Conservation (phyloP, 805 yeast species). For the Clavispora santaluciae region DNA sequence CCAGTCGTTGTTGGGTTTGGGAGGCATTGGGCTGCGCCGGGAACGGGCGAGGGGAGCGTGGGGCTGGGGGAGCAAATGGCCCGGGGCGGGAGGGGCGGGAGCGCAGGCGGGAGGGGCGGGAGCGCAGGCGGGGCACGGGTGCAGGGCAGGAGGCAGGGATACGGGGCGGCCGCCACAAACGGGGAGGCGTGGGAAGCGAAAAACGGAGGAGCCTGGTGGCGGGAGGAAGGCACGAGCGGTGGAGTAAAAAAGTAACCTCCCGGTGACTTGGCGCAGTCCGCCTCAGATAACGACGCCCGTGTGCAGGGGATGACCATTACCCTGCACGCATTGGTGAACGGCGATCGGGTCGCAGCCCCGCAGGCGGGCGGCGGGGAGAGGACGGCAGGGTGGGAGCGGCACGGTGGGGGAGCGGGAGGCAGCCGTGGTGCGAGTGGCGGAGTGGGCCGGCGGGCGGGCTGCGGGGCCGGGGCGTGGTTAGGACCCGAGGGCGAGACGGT, state of each 20-base stretch:
- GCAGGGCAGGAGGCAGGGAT: neutral
- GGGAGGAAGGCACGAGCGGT: neutral
- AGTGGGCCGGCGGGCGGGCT: too few relatives aligned
- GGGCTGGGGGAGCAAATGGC: neutral
- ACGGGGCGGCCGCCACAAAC: too few relatives aligned
- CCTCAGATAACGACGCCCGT: neutral
- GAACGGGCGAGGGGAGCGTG: neutral
- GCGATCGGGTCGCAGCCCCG: neutral
- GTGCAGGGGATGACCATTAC: neutral
- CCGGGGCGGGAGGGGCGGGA: neutral
- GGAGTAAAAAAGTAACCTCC: neutral
- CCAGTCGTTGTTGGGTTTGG: neutral
- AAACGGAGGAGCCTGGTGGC: too few relatives aligned
- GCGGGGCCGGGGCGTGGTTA: neutral
- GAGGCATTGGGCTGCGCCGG: neutral
- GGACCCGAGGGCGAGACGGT: too few relatives aligned
- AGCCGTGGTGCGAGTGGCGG: too few relatives aligned
- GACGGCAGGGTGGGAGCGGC: too few relatives aligned
- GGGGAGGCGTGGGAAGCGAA: neutral
- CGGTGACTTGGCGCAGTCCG: neutral
- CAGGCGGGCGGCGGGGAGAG: neutral
- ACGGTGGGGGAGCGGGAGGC: too few relatives aligned
- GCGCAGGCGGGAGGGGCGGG: neutral
- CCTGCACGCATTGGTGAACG: neutral
- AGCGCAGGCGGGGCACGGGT: neutral